Evolutionary conservation across 257 asterid genomes (phyloP), one percentile per base, ranked within the genome.

Genomic region (Solanum sitiens): DNA sequence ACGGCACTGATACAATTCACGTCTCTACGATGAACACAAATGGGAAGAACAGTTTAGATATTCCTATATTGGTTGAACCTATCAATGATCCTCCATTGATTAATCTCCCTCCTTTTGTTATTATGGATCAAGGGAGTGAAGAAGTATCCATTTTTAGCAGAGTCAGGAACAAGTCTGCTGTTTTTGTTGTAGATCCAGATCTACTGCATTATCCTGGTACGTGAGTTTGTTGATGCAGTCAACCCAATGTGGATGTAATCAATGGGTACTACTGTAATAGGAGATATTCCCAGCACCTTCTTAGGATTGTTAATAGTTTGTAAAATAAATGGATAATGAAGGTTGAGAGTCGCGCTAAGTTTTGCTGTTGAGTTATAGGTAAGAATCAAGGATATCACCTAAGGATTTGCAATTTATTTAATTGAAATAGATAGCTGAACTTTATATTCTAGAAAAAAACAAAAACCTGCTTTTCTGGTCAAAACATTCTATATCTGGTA

Each of bases 61-160:
- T 97, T 76, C 98, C 98, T 23, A 87, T 95, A 15, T 86, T 88
- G 33, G 99, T 97, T 89, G 97, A 95, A 72, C 98, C 99, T 30
- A 90, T 95, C 80, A 97, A 97, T 80, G 98, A 97, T 85, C 96
- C 97, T 53, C 99, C 99, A 8, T 86, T 94, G 59, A 92, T 97
- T 20, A 94, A 90, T 30, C 85, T 89, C n/a, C 99, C 99, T n/a
- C 76, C 98, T 15, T 93, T 91, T 59, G 90, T 97, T 37, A 71
- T 94, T 92, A 84, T 97, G 35, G 90, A 94, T 63, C 90, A 91
- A 53, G 87, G 82, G 87, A 87, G 76, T n/a, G 95, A 95, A 25
- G 98, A 95, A 30, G 90, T 80, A 71, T 93, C 85, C 76, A 91
- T 95, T 53, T 97, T 95, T 86, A 92, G 92, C 63, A 88, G 89